Conservation (phyloP, 768 basidiomycete species). For the Pulveroboletus sp. region DNA sequence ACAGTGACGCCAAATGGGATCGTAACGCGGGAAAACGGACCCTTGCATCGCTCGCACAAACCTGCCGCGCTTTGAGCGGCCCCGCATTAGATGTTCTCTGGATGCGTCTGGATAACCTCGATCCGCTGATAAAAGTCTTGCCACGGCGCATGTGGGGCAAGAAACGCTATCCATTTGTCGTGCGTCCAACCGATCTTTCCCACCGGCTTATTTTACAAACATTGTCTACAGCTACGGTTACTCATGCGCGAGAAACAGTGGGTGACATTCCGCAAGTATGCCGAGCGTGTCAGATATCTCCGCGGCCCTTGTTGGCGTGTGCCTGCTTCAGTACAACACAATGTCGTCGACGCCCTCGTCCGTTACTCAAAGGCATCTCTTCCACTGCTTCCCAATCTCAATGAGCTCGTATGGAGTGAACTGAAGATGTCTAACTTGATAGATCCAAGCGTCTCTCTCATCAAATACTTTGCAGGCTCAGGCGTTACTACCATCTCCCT, state of each 20-base stretch:
- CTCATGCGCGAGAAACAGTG: slow-evolving; percentile 29
- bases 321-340: slow-evolving; percentile 12
- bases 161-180: slow-evolving; percentile 19
- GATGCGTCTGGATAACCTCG: slow-evolving; percentile 27
- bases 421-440: slow-evolving; percentile 22
- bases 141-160: slow-evolving; percentile 26
- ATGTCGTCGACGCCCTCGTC: slow-evolving; percentile 16
- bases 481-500: slow-evolving; percentile 18
- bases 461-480: slow-evolving; percentile 24
- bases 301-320: slow-evolving; percentile 23
- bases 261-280: slow-evolving; percentile 23
- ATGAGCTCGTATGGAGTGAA: slow-evolving; percentile 22
- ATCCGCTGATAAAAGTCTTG: slow-evolving; percentile 25
- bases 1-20: slow-evolving; percentile 13
- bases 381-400: slow-evolving; percentile 27
- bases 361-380: slow-evolving; percentile 9
- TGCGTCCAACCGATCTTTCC: slow-evolving; percentile 5
- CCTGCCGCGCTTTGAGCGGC: slow-evolving; percentile 21
- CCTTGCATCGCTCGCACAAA: slow-evolving; percentile 26
- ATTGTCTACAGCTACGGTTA: slow-evolving; percentile 14
- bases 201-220: not conserved
- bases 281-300: slow-evolving; percentile 21
- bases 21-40: slow-evolving; percentile 18
- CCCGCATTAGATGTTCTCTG: slow-evolving; percentile 27
- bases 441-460: slow-evolving; percentile 23